Percentiles rank a stretch among this genome's conserved stretches.
Conservation (phyloP, 768 basidiomycete genomes). For the Phanerodontia chrysosporium region DNA sequence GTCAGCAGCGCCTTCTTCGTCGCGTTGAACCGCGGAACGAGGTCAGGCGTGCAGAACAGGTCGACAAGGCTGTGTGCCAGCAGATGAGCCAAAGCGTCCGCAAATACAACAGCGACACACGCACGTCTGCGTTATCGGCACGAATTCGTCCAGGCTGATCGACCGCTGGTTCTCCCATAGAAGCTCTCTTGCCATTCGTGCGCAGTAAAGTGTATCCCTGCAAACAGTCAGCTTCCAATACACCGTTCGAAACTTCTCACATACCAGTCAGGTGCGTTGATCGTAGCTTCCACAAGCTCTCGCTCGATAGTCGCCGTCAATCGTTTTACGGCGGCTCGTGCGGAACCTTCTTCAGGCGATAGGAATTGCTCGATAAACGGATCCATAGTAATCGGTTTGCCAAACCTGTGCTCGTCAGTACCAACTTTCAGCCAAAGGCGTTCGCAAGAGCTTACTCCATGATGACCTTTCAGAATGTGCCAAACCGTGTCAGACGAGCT, state of each 20-base stretch:
- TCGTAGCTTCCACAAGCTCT: slow-evolving; percentile 68
- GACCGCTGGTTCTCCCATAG: slow-evolving; percentile 84
- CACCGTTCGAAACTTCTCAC: slow-evolving; percentile 18
- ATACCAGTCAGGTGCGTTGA: slow-evolving; percentile 95
- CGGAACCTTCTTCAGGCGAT: slow-evolving; percentile 58
- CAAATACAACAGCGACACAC: slow-evolving; percentile 24
- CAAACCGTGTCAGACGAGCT: background rate
- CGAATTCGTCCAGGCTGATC: slow-evolving; percentile 78
- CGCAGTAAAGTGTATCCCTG: slow-evolving; percentile 88
- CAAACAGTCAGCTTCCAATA: background rate
- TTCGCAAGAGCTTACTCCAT: slow-evolving; percentile 51
- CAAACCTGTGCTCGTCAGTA: slow-evolving; percentile 53
- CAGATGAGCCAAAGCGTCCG: background rate
- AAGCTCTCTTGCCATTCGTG: slow-evolving; percentile 89
- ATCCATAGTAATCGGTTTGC: slow-evolving; percentile 73
- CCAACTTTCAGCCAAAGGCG: background rate
- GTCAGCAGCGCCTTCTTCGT: slow-evolving; percentile 72
- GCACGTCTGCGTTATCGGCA: slow-evolving; percentile 86
- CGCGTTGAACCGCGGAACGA: slow-evolving; percentile 52
- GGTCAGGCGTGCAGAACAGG: slow-evolving; percentile 70
- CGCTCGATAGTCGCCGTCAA: slow-evolving; percentile 73
- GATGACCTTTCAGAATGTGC: slow-evolving; percentile 56
- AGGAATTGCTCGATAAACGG: slow-evolving; percentile 75
- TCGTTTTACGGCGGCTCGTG: slow-evolving; percentile 80
- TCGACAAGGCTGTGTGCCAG: slow-evolving; percentile 65